A percentile compares a stretch with the other conserved stretches of the same genome.
Conservation (phyloP, 371 early-diverging fungal genomes). For the Mortierella sp. region DNA sequence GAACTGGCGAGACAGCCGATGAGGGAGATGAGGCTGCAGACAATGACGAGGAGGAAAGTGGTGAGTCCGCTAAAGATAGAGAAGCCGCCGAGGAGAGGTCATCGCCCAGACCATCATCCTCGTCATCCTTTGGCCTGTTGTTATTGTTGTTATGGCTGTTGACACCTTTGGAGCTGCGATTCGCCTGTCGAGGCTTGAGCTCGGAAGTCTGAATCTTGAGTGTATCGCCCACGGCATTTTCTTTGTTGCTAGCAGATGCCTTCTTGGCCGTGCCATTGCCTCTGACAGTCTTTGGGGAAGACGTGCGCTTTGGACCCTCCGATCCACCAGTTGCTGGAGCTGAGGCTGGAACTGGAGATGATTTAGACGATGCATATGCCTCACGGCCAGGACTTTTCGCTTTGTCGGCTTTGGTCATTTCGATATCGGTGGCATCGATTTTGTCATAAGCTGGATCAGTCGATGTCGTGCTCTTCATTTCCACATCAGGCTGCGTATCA, state of each 20-base stretch:
- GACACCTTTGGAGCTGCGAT: slow-evolving; percentile 13
- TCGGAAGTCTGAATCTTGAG: slow-evolving; percentile 37
- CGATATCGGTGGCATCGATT: slow-evolving; percentile 3
- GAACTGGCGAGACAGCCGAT: slow-evolving; percentile 15
- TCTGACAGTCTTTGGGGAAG: background rate
- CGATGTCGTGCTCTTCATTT: background rate
- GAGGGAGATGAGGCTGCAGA: slow-evolving; percentile 45
- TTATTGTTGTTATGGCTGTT: no score
- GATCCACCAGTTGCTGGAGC: background rate
- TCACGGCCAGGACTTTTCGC: background rate
- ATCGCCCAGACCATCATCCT: slow-evolving; percentile 43
- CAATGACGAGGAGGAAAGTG: slow-evolving; percentile 33
- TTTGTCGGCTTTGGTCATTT: background rate
- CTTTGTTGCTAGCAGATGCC: background rate
- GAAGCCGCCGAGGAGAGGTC: slow-evolving; percentile 43
- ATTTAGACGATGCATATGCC: background rate
- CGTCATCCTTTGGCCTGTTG: slow-evolving; percentile 19
- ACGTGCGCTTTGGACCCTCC: background rate
- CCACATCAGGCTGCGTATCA: background rate
- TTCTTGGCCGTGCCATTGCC: slow-evolving; percentile 8
- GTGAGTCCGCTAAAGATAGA: slow-evolving; percentile 26
- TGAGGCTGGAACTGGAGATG: background rate
- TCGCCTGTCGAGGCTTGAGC: slow-evolving; percentile 19
- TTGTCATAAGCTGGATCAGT: background rate
- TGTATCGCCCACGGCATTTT: background rate